Percentiles rank a stretch among this genome's conserved stretches.
These are phyloP conservation scores for Psidium friedrichsthalianum DNA, from an alignment of 345 rosid genomes.

Conservation along the genomic window DNA sequence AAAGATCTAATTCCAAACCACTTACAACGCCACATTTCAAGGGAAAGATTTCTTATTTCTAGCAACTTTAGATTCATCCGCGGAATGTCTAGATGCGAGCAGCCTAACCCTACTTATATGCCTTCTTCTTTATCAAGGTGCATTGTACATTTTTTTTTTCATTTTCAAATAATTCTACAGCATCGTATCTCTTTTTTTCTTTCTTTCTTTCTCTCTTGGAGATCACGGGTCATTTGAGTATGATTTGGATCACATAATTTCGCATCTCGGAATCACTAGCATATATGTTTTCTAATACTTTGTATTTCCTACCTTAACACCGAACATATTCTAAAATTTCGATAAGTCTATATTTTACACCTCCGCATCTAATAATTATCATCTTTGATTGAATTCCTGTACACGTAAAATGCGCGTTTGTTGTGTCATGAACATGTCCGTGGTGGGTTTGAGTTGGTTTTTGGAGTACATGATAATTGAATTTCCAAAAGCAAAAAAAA, in stretches of 20 bases:
- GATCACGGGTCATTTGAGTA: neutral
- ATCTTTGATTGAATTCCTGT: too few species aligned
- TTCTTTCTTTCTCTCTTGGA: neutral
- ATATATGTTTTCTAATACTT: neutral
- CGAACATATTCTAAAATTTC: neutral
- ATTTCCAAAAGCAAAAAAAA: neutral
- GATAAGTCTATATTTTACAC: neutral
- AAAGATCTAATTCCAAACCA: neutral
- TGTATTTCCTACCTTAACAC: neutral
- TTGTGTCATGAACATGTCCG: neutral
- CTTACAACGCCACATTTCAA: neutral
- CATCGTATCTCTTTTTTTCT: neutral
- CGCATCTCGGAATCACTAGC: neutral
- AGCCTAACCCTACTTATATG: neutral
- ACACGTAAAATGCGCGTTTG: neutral
- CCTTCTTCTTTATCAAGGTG: neutral
- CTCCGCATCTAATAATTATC: neutral
- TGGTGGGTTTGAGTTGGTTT: neutral
- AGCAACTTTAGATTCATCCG: neutral
- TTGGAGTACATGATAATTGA: neutral
- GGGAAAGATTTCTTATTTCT: neutral
- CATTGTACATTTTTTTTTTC: neutral
- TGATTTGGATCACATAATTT: neutral
- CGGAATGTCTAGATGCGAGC: neutral
- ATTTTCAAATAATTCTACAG: neutral